Conservation (phyloP, 192 early-diverging fungal genomes). For the Coemansia sp. region DNA sequence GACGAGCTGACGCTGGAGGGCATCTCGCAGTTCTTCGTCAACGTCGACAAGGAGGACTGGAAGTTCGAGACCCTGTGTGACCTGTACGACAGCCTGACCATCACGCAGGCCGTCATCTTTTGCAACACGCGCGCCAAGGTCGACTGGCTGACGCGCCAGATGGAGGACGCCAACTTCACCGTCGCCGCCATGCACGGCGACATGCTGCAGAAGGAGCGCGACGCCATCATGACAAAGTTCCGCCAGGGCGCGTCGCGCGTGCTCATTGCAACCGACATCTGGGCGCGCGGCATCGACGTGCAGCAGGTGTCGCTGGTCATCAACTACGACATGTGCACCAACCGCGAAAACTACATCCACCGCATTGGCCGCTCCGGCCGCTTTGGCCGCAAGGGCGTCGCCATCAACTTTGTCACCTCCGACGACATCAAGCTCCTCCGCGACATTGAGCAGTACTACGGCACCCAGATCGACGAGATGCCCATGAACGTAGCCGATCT, state of each 20-base stretch:
- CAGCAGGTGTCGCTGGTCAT: conserved; percentile 98
- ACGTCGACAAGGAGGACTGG: conserved; percentile 98
- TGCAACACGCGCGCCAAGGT: conserved; percentile 98
- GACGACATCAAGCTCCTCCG: conserved; percentile 92
- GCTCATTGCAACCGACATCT: conserved; percentile 97
- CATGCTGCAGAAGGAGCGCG: conserved; percentile 98
- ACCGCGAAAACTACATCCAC: conserved; percentile 99
- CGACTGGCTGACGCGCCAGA: conserved; percentile 96
- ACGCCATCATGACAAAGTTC: conserved; percentile 98
- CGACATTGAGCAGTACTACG: conserved; percentile 98
- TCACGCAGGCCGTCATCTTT: conserved; percentile 99
- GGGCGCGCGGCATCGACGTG: conserved; percentile 99
- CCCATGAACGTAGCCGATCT: conserved; percentile 51
- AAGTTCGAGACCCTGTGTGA: conserved; percentile 98
- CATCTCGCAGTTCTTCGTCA: conserved; percentile 99
- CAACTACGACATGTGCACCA: conserved; percentile 95
- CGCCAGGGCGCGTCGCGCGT: conserved; percentile 92
- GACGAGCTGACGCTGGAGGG: conserved; percentile 98
- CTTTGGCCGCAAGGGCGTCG: conserved; percentile 99
- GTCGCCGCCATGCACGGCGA: conserved; percentile 99
- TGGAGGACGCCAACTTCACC: conserved; percentile 97
- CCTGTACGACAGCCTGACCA: conserved; percentile 94
- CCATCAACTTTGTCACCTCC: conserved; percentile 97
- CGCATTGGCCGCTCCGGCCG: conserved; percentile 97
- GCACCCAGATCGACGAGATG: conserved; percentile 59